A percentile compares a stretch with the other conserved stretches of the same genome.
phyloP scores from a whole-genome alignment of 2,329 filamentous ascomycete species.

The Ramularia endophylla region DNA sequence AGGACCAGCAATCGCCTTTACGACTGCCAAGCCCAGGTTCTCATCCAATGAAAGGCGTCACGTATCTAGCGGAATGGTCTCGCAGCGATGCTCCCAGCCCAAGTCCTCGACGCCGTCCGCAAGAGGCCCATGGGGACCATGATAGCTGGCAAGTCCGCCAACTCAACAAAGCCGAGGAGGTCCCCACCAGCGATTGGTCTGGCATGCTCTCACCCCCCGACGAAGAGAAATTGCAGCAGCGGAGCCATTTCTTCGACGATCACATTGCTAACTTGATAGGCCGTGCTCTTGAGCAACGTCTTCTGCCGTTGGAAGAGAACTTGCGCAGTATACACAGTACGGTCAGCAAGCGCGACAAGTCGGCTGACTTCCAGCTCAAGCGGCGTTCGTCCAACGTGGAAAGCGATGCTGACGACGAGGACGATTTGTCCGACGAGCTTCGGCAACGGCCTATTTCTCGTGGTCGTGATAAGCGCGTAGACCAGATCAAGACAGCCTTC shows the following conservation, averaged over 20 bases:
- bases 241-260: conserved; percentile 83
- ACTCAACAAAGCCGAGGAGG: conserved; percentile 57
- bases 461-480: conserved; percentile 68
- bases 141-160: conserved; percentile 46
- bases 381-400: conserved; percentile 51
- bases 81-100: conserved; percentile 69
- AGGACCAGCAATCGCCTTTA: conserved; percentile 8
- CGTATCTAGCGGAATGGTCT: conserved; percentile 29
- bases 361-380: conserved; percentile 44
- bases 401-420: conserved; percentile 93
- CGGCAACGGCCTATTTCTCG: conserved; percentile 67
- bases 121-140: conserved; percentile 38
- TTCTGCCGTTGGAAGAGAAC: conserved; percentile 76
- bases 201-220: conserved; percentile 75
- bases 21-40: conserved; percentile 23
- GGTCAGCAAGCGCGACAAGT: conserved; percentile 49
- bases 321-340: conserved; percentile 62
- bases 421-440: conserved; percentile 55
- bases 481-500: conserved; percentile 61
- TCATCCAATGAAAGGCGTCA: conserved; percentile 25
- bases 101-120: conserved; percentile 44
- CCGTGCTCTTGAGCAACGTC: conserved; percentile 64
- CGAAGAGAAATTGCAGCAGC: conserved; percentile 73
- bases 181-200: conserved; percentile 86
- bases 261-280: conserved; percentile 85